Percentiles rank a stretch among this genome's conserved stretches.
phyloP scores from a whole-genome alignment of 768 basidiomycete genomes.

The Kwoniella bestiolae region DNA sequence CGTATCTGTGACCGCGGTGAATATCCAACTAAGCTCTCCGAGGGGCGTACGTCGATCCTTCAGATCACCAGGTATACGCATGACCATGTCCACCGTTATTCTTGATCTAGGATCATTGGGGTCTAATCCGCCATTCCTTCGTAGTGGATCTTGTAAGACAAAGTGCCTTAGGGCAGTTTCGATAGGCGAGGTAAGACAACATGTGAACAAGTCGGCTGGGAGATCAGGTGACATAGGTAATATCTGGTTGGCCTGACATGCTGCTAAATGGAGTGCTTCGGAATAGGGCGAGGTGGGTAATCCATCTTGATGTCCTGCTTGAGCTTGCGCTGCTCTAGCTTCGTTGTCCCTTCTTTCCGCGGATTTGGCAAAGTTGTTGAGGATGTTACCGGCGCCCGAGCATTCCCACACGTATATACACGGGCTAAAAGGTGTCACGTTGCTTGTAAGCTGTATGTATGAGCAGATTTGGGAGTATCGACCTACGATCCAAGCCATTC shows the following conservation, averaged over 20 bases:
- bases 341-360: slow-evolving; percentile 58
- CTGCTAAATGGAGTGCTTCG: slow-evolving; percentile 91
- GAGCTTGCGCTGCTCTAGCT: slow-evolving; percentile 40
- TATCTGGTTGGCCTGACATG: slow-evolving; percentile 86
- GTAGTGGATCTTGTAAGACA: slow-evolving; percentile 79
- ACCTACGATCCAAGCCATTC: slow-evolving; percentile 73
- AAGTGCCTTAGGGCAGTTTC: slow-evolving; percentile 91
- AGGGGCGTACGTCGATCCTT: slow-evolving; percentile 95
- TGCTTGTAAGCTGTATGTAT: neutral
- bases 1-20: slow-evolving; percentile 97
- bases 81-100: slow-evolving; percentile 77
- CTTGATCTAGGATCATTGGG: slow-evolving; percentile 62
- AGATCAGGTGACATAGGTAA: slow-evolving; percentile 94
- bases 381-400: slow-evolving; percentile 91
- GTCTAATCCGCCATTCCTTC: slow-evolving; percentile 70
- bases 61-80: slow-evolving; percentile 93
- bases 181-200: slow-evolving; percentile 95
- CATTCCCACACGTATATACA: slow-evolving; percentile 99
- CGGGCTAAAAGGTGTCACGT: slow-evolving; percentile 63
- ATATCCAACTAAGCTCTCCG: slow-evolving; percentile 99
- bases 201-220: slow-evolving; percentile 96
- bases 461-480: neutral
- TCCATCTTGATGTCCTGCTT: slow-evolving; percentile 57
- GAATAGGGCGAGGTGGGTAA: slow-evolving; percentile 65
- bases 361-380: slow-evolving; percentile 78